Evolutionary conservation across 345 rosid genomes (phyloP), one percentile per base, ranked within the genome.

Genomic region (Reutealis trisperma): DNA sequence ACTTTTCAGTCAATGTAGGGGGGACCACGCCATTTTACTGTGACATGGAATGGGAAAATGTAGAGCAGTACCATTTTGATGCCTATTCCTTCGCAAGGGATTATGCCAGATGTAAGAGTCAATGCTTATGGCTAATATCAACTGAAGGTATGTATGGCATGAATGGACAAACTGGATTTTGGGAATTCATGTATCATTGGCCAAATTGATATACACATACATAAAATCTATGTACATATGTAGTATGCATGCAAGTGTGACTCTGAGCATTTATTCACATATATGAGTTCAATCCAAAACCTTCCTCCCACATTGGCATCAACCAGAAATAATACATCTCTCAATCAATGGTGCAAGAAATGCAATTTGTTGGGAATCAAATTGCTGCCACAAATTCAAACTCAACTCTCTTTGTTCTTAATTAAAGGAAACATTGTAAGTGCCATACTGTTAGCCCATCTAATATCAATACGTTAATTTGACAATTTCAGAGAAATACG

Each of bases 161-260:
- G 44, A 84, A 86, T 60, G 89, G 74, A 9, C 34, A 73, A 72
- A 79, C 88, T 0, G 88, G 88, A 32, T 73, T 89, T 47, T 89
- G 93, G 91, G 91, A 89, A 79, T 89, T 72, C 54, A 34, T 77
- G 32, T 88, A 85, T 68, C 44, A 82, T 22, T 84, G 93, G 90
- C 72, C 91, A 2, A 80, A 69, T 45, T 74, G 79, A 80, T 37
- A 32, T 13, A 9, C 10, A 13, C 16, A 57, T 32, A 19, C 0
- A 55, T 68, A 4, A 37, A 37, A 37, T 37, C 6, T 37, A 37
- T 37, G 6, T 37, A 37, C 5, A 37, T 37, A 37, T 37, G 41
- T 37, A 37, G 6, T 37, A 37, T 37, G 41, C 41, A 37, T 37
- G 41, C 41, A 37, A 4, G 41, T 37, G 41, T 37, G 41, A 37